Evolutionary conservation across 352 stramenopile genomes (phyloP).

Genomic region (Phytophthora hibernalis): DNA sequence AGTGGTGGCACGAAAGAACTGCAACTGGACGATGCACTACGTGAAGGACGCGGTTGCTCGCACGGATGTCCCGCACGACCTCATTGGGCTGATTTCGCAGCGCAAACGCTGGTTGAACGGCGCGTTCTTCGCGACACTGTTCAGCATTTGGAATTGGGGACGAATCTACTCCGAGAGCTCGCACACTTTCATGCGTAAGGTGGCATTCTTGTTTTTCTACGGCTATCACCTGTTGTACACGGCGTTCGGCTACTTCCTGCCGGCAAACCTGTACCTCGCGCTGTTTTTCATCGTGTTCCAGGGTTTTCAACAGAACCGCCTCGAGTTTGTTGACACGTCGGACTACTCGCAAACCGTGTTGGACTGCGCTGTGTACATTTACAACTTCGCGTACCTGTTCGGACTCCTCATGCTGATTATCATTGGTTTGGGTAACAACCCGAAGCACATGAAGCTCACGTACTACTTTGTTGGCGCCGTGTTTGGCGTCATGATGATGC

Average conservation of each 20-base stretch:
- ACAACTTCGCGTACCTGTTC: conserved; percentile 84
- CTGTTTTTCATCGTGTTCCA: conserved; percentile 91
- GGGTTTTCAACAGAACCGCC: conserved; percentile 88
- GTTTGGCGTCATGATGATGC: conserved; percentile 83
- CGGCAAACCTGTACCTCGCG: conserved; percentile 85
- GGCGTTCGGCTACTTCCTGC: conserved; percentile 75
- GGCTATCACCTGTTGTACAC: conserved; percentile 82
- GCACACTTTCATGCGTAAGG: conserved; percentile 77
- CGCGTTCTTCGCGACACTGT: conserved; percentile 88
- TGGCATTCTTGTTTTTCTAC: conserved; percentile 77
- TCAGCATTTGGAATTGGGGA: conserved; percentile 87
- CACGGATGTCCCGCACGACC: conserved; percentile 84
- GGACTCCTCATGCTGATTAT: conserved; percentile 86
- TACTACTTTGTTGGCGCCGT: conserved; percentile 82
- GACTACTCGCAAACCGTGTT: conserved; percentile 62
- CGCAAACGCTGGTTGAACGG: conserved; percentile 90
- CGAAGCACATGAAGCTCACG: conserved; percentile 89
- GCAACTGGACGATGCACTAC: conserved; percentile 91
- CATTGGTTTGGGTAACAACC: conserved; percentile 87
- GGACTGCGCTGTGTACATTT: conserved; percentile 76
- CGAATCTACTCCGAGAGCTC: conserved; percentile 86
- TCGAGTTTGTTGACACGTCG: conserved; percentile 84
- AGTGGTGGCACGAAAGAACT: conserved; percentile 81
- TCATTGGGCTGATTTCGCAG: conserved; percentile 86
- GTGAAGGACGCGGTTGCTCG: conserved; percentile 84